Evolutionary conservation across 441 rosid species (phyloP).

Genomic region (Corymbia citriodora): DNA sequence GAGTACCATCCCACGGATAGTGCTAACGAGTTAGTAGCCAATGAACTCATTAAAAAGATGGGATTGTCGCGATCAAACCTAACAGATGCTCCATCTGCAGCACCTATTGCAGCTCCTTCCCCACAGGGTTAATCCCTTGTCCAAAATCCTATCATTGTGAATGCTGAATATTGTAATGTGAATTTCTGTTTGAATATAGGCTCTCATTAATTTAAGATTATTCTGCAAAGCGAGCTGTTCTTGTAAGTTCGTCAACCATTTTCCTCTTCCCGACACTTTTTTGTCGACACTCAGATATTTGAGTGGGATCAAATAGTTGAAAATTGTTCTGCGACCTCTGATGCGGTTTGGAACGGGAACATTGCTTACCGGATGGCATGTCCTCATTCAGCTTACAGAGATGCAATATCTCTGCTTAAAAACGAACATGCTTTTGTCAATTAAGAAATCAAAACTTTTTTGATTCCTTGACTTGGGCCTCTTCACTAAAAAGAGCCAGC

Average conservation of each 20-base stretch:
- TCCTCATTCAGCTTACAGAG: neutral
- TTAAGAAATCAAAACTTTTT: neutral
- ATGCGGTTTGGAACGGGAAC: neutral
- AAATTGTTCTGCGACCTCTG: neutral
- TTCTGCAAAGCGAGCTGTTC: neutral
- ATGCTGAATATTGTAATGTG: neutral
- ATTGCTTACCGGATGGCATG: neutral
- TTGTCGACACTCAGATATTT: neutral
- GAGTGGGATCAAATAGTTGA: neutral
- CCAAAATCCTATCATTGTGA: neutral
- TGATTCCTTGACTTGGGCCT: neutral
- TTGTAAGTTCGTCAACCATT: neutral
- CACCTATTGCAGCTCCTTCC: constrained; percentile 18
- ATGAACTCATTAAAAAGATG: constrained; percentile 64
- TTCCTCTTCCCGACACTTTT: neutral
- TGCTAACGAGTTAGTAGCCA: constrained; percentile 76
- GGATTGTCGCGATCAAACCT: constrained; percentile 30
- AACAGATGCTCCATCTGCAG: constrained; percentile 39
- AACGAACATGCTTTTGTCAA: neutral
- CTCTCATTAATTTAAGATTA: neutral
- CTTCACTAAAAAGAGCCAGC: neutral
- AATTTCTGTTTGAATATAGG: neutral
- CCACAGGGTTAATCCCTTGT: neutral
- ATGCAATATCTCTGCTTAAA: neutral
- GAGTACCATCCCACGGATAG: constrained; percentile 89